Percentiles rank a stretch among this genome's conserved stretches.
Evolutionary conservation across 2,329 filamentous ascomycete species (phyloP).

Genomic region (Diaporthe sp.): DNA sequence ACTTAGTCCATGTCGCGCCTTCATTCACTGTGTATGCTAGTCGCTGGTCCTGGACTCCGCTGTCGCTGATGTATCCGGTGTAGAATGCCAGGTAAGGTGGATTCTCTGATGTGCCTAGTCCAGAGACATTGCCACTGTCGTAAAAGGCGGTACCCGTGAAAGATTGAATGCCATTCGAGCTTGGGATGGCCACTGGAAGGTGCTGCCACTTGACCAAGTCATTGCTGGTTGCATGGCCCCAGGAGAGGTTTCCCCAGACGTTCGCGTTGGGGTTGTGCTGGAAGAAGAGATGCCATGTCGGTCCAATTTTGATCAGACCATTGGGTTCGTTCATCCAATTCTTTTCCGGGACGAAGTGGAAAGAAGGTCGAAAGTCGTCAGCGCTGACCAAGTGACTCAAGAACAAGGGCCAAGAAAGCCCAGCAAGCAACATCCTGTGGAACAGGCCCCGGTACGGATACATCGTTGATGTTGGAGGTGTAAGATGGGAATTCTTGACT

Average conservation of each 20-base stretch:
- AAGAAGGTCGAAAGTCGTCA: background rate
- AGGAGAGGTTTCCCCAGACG: background rate
- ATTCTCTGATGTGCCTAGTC: background rate
- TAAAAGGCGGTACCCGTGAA: background rate
- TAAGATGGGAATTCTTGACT: background rate
- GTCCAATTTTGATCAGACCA: background rate
- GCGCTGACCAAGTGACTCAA: background rate
- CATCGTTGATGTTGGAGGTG: background rate
- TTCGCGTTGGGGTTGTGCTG: background rate
- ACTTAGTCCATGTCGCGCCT: background rate
- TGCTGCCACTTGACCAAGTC: background rate
- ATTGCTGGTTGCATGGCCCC: background rate
- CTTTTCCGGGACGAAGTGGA: background rate
- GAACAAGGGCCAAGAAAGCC: background rate
- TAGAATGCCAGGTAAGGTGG: background rate
- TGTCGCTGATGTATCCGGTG: background rate
- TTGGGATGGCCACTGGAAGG: background rate
- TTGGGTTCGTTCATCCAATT: constrained; percentile 4
- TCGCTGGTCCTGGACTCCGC: background rate
- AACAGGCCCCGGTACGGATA: background rate
- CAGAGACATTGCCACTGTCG: background rate
- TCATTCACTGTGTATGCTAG: background rate
- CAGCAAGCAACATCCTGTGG: background rate
- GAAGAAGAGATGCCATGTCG: background rate
- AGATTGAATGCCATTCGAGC: background rate